These are phyloP conservation scores for Vinca minor DNA, from an alignment of 257 asterid genomes.

Conservation along the genomic window DNA sequence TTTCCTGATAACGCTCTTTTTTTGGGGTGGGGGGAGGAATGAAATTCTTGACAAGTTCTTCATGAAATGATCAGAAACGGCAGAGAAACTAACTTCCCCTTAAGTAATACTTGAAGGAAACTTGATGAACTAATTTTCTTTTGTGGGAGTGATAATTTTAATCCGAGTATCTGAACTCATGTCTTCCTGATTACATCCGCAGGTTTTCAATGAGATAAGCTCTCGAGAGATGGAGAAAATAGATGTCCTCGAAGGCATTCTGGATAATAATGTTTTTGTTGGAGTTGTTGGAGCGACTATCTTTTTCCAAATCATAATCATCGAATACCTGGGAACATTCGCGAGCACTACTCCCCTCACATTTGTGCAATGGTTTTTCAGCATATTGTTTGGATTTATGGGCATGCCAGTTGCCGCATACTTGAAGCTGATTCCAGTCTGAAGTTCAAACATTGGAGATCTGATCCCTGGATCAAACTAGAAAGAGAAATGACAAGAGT, in stretches of 20 bases:
- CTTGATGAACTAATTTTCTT: neutral
- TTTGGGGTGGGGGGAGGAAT: no score
- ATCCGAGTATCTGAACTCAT: no score
- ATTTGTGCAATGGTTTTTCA: constrained; percentile 29
- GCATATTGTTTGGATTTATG: constrained; percentile 26
- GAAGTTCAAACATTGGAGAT: no score
- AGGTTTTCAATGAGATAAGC: constrained; percentile 41
- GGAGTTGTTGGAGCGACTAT: constrained; percentile 27
- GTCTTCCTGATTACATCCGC: no score
- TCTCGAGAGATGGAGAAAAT: constrained; percentile 44
- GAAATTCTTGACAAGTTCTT: neutral
- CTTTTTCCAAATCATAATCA: constrained; percentile 33
- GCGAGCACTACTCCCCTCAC: constrained; percentile 42
- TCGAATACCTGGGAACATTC: constrained; percentile 38
- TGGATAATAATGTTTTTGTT: constrained; percentile 33
- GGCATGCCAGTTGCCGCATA: constrained; percentile 37
- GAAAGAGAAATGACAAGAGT: constrained; percentile 3
- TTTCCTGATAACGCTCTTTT: no score
- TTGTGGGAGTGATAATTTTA: no score
- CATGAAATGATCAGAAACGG: no score
- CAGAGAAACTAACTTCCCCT: no score
- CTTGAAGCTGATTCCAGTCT: constrained; percentile 29
- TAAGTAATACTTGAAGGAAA: neutral
- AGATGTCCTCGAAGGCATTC: constrained; percentile 39
- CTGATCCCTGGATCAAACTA: neutral